Percentiles rank a stretch among this genome's conserved stretches.
phyloP scores from a whole-genome alignment of 352 stramenopile species.

The Thraustochytrium sp. region DNA sequence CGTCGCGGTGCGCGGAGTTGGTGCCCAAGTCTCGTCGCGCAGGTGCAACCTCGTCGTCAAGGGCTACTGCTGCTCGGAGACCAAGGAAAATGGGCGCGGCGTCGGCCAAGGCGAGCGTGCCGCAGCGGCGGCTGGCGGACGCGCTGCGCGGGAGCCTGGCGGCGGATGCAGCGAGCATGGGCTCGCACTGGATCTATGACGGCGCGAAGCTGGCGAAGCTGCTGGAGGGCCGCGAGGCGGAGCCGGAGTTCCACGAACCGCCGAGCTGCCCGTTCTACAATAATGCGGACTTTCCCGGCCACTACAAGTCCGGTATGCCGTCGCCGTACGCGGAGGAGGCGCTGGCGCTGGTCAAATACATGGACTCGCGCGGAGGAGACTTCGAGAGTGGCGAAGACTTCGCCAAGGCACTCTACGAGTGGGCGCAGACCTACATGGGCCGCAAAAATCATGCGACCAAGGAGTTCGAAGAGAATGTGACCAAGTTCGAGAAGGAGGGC shows the following conservation, averaged over 20 bases:
- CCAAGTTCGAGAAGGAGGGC: neutral
- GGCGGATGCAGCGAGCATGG: constrained; percentile 25
- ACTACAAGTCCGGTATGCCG: neutral
- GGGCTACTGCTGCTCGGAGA: neutral
- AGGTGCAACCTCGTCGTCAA: too few species aligned
- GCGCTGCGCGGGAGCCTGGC: neutral
- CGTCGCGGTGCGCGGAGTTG: too few species aligned
- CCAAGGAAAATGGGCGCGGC: neutral
- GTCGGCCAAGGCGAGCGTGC: neutral
- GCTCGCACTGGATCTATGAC: constrained; percentile 32
- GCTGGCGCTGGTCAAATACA: neutral
- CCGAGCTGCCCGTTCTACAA: constrained; percentile 28
- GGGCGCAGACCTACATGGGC: neutral
- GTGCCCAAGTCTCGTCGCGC: too few species aligned
- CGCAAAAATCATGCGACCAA: neutral
- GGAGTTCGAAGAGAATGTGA: neutral
- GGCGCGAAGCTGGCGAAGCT: neutral
- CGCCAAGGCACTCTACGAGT: neutral
- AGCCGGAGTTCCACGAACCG: constrained; percentile 28
- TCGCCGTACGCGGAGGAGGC: constrained; percentile 8
- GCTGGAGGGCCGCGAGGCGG: neutral
- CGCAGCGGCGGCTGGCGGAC: neutral
- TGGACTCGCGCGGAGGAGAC: neutral
- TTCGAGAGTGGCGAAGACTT: neutral
- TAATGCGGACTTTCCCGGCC: neutral